These are phyloP conservation scores for Pythium aquatile DNA, from an alignment of 352 stramenopile species.

Conservation along the genomic window DNA sequence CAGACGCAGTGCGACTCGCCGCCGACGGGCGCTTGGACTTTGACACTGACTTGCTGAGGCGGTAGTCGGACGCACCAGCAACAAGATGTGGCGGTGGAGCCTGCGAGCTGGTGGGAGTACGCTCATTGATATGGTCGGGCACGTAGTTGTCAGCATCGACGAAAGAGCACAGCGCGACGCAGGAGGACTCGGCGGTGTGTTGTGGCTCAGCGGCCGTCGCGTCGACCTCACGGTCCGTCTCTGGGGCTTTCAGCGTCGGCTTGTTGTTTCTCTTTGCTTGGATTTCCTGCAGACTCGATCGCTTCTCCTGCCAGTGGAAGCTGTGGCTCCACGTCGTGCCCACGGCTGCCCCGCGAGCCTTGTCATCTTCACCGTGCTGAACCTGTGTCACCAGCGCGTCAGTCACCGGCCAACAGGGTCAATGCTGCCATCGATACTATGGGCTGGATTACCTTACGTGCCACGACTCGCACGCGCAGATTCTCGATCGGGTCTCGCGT, in stretches of 20 bases:
- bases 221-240: background rate
- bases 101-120: background rate
- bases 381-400: background rate
- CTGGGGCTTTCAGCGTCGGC: background rate
- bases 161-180: conserved; percentile 33
- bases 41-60: background rate
- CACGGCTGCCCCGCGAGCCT: conserved; percentile 12
- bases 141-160: conserved; percentile 57
- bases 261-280: background rate
- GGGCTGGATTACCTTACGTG: conserved; percentile 49
- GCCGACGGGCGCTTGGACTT: background rate
- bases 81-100: background rate
- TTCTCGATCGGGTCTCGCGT: conserved; percentile 75
- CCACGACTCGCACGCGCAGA: conserved; percentile 47
- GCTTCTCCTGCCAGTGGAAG: conserved; percentile 58
- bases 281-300: background rate
- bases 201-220: background rate
- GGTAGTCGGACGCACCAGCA: conserved; percentile 8
- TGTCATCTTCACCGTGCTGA: background rate
- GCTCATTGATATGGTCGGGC: conserved; percentile 1
- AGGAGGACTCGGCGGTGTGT: conserved; percentile 7
- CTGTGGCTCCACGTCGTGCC: conserved; percentile 38
- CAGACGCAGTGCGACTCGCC: background rate
- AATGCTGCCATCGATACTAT: background rate
- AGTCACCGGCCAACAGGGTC: too few species aligned